Evolutionary conservation across 495 filamentous ascomycete genomes (phyloP).

Genomic region (Hyaloscypha variabilis): DNA sequence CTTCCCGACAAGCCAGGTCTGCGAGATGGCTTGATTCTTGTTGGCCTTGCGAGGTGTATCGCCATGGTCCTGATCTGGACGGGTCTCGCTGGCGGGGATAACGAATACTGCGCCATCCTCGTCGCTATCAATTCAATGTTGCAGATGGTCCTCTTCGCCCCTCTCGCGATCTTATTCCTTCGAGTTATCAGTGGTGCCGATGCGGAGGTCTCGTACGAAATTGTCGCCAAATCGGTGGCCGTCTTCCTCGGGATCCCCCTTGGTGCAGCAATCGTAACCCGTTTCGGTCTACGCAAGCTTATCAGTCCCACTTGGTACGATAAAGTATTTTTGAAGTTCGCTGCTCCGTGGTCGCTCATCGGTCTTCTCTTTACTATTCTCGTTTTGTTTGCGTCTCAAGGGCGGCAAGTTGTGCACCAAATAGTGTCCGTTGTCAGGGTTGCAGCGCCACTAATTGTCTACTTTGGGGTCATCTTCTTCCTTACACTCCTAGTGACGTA

Average conservation of each 20-base stretch:
- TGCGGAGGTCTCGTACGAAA: constrained; percentile 50
- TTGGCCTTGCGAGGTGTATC: constrained; percentile 79
- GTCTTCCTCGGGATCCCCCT: constrained; percentile 88
- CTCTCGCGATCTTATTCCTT: constrained; percentile 78
- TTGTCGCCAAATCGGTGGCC: constrained; percentile 77
- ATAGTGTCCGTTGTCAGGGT: constrained; percentile 82
- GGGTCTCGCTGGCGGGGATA: constrained; percentile 74
- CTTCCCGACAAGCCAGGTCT: constrained; percentile 71
- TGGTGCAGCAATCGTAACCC: constrained; percentile 75
- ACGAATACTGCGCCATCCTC: constrained; percentile 86
- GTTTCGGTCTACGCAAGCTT: constrained; percentile 60
- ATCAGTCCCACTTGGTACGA: constrained; percentile 65
- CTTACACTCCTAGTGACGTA: constrained; percentile 62
- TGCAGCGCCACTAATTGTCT: constrained; percentile 77
- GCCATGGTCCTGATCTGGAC: constrained; percentile 89
- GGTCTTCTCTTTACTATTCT: constrained; percentile 86
- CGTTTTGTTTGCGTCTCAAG: constrained; percentile 83
- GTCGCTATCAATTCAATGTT: constrained; percentile 86
- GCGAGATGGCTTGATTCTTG: constrained; percentile 73
- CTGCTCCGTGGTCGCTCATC: constrained; percentile 75
- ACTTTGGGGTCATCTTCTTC: constrained; percentile 77
- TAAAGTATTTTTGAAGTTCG: constrained; percentile 64
- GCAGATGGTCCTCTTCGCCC: constrained; percentile 86
- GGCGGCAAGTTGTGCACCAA: constrained; percentile 78
- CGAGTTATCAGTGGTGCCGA: constrained; percentile 57